A percentile compares a stretch with the other conserved stretches of the same genome.
phyloP scores from a whole-genome alignment of 305 asterid genomes.

The Fraxinus dipetala region DNA sequence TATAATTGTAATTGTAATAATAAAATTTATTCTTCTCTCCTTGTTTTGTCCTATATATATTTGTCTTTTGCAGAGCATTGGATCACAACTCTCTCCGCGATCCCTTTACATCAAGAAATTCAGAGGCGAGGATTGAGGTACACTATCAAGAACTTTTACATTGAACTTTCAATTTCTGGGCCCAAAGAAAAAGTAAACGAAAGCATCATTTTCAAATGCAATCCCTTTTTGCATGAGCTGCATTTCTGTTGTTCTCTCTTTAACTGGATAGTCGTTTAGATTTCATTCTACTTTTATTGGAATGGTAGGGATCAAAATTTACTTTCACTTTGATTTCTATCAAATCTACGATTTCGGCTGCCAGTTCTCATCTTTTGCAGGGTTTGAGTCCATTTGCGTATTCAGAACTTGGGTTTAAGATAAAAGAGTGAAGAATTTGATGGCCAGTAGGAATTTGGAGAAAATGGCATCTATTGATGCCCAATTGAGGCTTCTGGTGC shows the following conservation, averaged over 20 bases:
- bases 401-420: not conserved
- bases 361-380: not conserved
- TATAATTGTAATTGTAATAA: not conserved
- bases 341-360: not conserved
- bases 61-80: not conserved
- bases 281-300: not conserved
- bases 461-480: slow-evolving; percentile 60
- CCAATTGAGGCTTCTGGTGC: slow-evolving; percentile 48
- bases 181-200: not conserved
- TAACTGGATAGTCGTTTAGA: not conserved
- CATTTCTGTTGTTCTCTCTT: not conserved
- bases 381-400: not conserved
- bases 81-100: not conserved
- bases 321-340: not conserved
- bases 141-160: not conserved
- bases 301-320: not conserved
- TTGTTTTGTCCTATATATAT: not conserved
- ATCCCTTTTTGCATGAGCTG: not conserved
- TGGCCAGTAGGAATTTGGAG: slow-evolving; percentile 41
- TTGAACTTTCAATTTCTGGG: not conserved
- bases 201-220: not conserved
- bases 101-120: not conserved
- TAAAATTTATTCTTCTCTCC: not conserved
- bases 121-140: not conserved
- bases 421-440: not conserved